Percentiles rank a stretch among this genome's conserved stretches.
Evolutionary conservation across 192 early-diverging fungal species (phyloP).

Genomic region (Podila epigama): DNA sequence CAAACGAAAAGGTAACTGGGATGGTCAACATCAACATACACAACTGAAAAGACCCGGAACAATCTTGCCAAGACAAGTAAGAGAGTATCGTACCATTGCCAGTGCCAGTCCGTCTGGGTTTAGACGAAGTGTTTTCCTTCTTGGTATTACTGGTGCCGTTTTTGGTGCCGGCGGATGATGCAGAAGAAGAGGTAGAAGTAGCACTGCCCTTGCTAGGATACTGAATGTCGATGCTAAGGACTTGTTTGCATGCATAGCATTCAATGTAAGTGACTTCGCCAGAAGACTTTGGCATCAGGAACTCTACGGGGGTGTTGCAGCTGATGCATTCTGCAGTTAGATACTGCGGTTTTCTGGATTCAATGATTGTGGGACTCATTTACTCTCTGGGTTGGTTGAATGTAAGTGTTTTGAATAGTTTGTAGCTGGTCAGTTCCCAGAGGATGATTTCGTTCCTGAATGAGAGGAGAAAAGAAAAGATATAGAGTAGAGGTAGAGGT

Average conservation of each 20-base stretch:
- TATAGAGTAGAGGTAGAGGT: not conserved
- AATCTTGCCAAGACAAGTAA: not conserved
- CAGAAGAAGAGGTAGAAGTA: constrained; percentile 16
- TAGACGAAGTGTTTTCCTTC: constrained; percentile 8
- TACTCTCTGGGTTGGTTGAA: too few relatives aligned
- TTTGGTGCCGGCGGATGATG: constrained; percentile 5
- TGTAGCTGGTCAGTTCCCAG: too few relatives aligned
- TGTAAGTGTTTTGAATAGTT: not conserved
- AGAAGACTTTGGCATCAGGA: constrained; percentile 43
- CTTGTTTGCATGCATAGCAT: constrained; percentile 62
- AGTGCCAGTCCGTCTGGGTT: constrained; percentile 30
- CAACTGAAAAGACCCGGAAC: not conserved
- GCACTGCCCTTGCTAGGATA: constrained; percentile 41
- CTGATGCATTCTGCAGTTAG: constrained; percentile 57
- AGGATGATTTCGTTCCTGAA: not conserved
- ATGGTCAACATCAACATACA: not conserved
- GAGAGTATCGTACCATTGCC: constrained; percentile 21
- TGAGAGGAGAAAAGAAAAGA: not conserved
- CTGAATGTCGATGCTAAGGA: constrained; percentile 52
- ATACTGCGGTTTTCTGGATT: constrained; percentile 63
- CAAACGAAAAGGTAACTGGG: not conserved
- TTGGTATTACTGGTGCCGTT: constrained; percentile 20
- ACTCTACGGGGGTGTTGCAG: constrained; percentile 61
- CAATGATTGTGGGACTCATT: constrained; percentile 52
- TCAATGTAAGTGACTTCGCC: constrained; percentile 54